phyloP scores from a whole-genome alignment of 2,329 filamentous ascomycete genomes.

The Hypomyces rosellus region DNA sequence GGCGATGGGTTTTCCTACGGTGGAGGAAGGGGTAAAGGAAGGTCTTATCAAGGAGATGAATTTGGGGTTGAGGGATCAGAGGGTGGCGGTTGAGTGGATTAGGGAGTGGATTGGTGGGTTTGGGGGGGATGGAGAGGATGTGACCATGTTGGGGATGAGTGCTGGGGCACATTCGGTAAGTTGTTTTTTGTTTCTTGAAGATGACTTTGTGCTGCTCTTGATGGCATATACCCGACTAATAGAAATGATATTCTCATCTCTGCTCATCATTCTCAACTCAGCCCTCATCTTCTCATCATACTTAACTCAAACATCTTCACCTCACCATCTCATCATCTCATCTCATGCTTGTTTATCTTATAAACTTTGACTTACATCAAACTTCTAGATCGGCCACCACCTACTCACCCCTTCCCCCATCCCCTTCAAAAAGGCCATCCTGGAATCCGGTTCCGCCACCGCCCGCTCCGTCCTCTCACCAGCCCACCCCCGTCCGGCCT shows the following conservation, averaged over 20 bases:
- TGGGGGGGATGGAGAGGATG: conserved; percentile 51
- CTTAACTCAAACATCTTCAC: too few relatives aligned
- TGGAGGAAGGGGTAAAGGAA: conserved; percentile 39
- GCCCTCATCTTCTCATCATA: too few relatives aligned
- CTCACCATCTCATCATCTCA: too few relatives aligned
- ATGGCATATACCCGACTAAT: too few relatives aligned
- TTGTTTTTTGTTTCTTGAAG: conserved; percentile 10
- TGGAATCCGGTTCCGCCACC: conserved; percentile 52
- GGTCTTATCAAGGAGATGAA: conserved; percentile 49
- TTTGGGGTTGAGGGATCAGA: conserved; percentile 58
- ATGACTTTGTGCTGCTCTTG: too few relatives aligned
- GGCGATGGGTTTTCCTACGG: conserved; percentile 61
- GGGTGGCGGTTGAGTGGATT: conserved; percentile 53
- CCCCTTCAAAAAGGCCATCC: conserved; percentile 47
- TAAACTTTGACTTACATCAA: not conserved
- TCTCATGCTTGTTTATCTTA: not conserved
- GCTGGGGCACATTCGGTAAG: conserved; percentile 56
- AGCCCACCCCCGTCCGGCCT: conserved; percentile 50
- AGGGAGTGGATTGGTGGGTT: conserved; percentile 52
- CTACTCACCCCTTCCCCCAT: conserved; percentile 45
- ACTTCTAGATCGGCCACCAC: conserved; percentile 57
- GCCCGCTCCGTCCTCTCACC: conserved; percentile 47
- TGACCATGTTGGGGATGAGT: conserved; percentile 57
- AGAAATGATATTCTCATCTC: not conserved
- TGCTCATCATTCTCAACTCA: not conserved